phyloP scores from a whole-genome alignment of 306 rosid species.

The Coriaria nepalensis region DNA sequence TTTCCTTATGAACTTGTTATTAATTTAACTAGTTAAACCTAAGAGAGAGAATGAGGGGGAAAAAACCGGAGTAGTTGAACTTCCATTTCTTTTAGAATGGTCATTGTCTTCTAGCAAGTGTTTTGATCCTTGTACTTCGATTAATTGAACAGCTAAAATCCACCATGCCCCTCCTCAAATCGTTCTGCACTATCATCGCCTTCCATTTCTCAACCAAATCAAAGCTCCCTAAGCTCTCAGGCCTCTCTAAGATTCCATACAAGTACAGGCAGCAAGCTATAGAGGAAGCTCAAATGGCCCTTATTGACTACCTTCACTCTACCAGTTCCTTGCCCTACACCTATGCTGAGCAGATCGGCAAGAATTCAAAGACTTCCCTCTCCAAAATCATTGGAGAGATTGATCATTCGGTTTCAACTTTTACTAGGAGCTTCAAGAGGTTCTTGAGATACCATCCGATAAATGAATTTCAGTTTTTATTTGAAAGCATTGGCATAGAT shows the following conservation, averaged over 20 bases:
- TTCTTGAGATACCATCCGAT: constrained; percentile 68
- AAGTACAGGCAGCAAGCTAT: constrained; percentile 32
- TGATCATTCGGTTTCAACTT: constrained; percentile 21
- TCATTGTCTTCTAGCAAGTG: too few species aligned
- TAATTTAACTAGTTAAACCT: too few species aligned
- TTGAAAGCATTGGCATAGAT: constrained; percentile 65
- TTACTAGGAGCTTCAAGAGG: constrained; percentile 28
- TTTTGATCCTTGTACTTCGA: too few species aligned
- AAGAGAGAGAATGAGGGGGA: too few species aligned
- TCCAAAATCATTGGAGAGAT: constrained; percentile 33
- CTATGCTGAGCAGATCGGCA: constrained; percentile 48
- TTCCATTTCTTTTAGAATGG: too few species aligned
- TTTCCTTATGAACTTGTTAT: too few species aligned
- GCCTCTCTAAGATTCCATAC: constrained; percentile 21
- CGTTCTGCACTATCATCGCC: constrained; percentile 11
- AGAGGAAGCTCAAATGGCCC: constrained; percentile 36
- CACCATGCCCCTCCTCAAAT: constrained; percentile 14
- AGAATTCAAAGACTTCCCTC: constrained; percentile 33
- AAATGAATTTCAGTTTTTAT: constrained; percentile 76
- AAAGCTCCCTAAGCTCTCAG: constrained; percentile 17
- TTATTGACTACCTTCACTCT: constrained; percentile 57
- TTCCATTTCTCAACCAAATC: constrained; percentile 26
- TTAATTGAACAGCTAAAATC: too few species aligned
- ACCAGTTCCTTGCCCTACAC: constrained; percentile 51
- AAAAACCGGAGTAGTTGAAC: too few species aligned